Evolutionary conservation across 768 basidiomycete species (phyloP).

Genomic region (Calocera viscosa): DNA sequence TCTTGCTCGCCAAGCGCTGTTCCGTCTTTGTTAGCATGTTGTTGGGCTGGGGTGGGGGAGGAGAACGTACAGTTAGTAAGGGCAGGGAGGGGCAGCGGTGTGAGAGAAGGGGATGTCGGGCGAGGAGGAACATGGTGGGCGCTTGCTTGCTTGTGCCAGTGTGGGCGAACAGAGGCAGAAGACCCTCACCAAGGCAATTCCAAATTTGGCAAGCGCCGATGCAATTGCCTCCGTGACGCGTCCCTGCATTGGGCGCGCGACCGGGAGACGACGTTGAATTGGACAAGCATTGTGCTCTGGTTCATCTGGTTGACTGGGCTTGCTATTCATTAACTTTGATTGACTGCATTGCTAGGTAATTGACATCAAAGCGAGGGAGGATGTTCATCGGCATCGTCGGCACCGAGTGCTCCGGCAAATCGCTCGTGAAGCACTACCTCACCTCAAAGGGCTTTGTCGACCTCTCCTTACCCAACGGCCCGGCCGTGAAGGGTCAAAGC

Average conservation of each 20-base stretch:
- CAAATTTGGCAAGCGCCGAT: too few relatives aligned
- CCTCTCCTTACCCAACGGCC: slow-evolving; percentile 30
- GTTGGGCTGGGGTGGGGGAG: neutral
- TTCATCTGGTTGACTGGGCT: too few relatives aligned
- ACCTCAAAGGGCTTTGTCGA: slow-evolving; percentile 44
- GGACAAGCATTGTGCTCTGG: too few relatives aligned
- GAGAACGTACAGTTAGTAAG: neutral
- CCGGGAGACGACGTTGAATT: too few relatives aligned
- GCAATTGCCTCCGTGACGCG: neutral
- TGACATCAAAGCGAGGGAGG: neutral
- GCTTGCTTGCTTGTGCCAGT: neutral
- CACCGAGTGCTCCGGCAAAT: slow-evolving; percentile 49
- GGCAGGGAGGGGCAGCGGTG: neutral
- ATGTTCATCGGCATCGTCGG: slow-evolving; percentile 65
- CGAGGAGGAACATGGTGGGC: neutral
- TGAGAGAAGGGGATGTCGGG: neutral
- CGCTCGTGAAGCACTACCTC: slow-evolving; percentile 47
- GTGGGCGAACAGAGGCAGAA: neutral
- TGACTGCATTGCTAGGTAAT: neutral
- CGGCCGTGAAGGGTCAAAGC: too few relatives aligned
- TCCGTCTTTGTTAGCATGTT: neutral
- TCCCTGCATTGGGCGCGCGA: too few relatives aligned
- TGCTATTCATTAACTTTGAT: too few relatives aligned
- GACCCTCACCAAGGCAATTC: neutral
- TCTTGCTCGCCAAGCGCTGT: too few relatives aligned